Base-by-base conservation (phyloP, 352 stramenopile genomes). In the Phytophthora pisi region DNA sequence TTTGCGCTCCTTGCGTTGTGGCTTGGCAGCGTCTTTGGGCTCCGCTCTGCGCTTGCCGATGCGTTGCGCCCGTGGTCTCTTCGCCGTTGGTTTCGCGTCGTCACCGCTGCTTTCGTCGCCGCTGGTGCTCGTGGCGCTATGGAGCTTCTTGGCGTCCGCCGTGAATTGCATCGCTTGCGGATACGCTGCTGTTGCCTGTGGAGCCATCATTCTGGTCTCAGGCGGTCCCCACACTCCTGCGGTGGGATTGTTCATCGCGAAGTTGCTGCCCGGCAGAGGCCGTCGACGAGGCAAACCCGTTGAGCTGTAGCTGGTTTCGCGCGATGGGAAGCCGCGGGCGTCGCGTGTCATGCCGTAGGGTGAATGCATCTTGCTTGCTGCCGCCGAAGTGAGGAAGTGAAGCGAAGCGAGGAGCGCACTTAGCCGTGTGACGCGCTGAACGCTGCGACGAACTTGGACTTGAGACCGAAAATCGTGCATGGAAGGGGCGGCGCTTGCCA, bases 41-140 rank as follows among this genome's bases (percentile, higher is more conserved):
- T 61, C 38, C 20, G 58, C 28, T 57, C 28, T 13, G 5, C 40
- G 16, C 16, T 47, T 47, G 40, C 7, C 40, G 13, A 23, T 34
- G 23, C 57, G 53, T 26, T 7, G 49, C 9, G 31, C 55, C 43
- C 52, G 59, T 40, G 42, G 51, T 60, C 65, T 43, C 43, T 72
- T 68, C 9, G 40, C 26, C 2, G 30, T 3, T 2, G 16, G 24
- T 55, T 72, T 68, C n/a, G 7, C 23, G 5, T 58, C 56, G 16
- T 77, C 70, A 0, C 30, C 56, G 51, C 60, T 71, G 51, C 65
- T 74, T 16, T 75, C 66, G 9, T 68, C 70, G n/a, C 38, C 57
- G 26, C 66, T 78, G 5, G 54, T 72, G 13, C 53, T 78, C 1
- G 56, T 74, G 13, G 38, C 49, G 31, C 30, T 68, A 10, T 66